Percentiles rank a stretch among this genome's conserved stretches.
These are phyloP conservation scores for Pythium rhizo-oryzae DNA, from an alignment of 352 stramenopile genomes.

Conservation along the genomic window DNA sequence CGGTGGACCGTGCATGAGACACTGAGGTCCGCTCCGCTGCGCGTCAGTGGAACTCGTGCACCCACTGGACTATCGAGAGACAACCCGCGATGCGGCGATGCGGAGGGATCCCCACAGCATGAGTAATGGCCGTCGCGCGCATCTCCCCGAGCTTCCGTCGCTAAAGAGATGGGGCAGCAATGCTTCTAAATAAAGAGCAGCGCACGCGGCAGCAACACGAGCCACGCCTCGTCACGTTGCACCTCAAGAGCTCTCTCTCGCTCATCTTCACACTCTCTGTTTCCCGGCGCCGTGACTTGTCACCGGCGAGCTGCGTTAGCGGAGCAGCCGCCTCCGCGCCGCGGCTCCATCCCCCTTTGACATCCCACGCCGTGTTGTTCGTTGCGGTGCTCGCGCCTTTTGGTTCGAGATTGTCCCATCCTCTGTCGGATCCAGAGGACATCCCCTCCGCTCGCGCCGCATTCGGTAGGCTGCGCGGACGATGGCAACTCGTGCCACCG, in stretches of 20 bases:
- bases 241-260: conserved; percentile 7
- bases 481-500: conserved; percentile 5
- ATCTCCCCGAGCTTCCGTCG: neutral
- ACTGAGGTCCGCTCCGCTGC: neutral
- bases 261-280: neutral
- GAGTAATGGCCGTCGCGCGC: conserved; percentile 18
- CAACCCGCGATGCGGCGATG: conserved; percentile 6
- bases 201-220: neutral
- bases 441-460: neutral
- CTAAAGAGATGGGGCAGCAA: conserved; percentile 21
- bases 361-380: neutral
- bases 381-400: neutral
- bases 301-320: conserved; percentile 7
- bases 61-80: conserved; percentile 2
- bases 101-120: neutral
- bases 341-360: neutral
- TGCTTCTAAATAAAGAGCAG: conserved; percentile 23
- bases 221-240: conserved; percentile 22
- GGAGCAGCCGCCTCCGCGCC: neutral
- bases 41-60: neutral
- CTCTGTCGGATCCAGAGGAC: neutral
- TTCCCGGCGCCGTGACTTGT: neutral
- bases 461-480: too few species aligned
- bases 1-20: conserved; percentile 8
- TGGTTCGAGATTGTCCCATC: neutral